Evolutionary conservation across 139 green algal genomes (phyloP), one percentile per base, ranked within the genome.

Genomic region (Tetratostichococcus sp.): DNA sequence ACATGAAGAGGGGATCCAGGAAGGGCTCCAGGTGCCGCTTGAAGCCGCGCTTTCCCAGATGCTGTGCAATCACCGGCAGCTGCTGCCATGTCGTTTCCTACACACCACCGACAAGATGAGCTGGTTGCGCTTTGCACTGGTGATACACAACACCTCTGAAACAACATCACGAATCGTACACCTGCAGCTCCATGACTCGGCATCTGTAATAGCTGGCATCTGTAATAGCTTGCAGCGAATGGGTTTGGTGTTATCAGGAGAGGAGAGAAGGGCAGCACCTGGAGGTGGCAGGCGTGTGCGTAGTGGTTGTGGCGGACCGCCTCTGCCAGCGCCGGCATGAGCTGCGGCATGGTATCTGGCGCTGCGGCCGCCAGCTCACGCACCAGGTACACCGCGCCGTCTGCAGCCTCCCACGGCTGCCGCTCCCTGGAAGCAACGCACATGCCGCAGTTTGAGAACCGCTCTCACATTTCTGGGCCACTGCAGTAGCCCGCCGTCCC

Each of bases 381-480:
- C 35, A 98, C 67, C 74, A 97, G 81, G 79, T 93, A 90, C 8
- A 97, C 73, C 1, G 86, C 91, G 0, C 94, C 94, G 66, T 98
- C 94, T 0, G 87, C 90, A 1, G 90, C 90, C 84, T 98, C 94
- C 94, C 94, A 98, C 0, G 91, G 86, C 83, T 97, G 84, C 62
- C 88, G 89, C 1, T 82, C 82, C 74, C 88, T 89, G 82, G 33
- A 72, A 14, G 8, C 8, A 50, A 14, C 39, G 8, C 39, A 8
- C 39, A n/a, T n/a, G n/a, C n/a, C n/a, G n/a, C n/a, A n/a, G n/a
- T n/a, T n/a, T n/a, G n/a, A n/a, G n/a, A n/a, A n/a, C n/a, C n/a
- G n/a, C n/a, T n/a, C n/a, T n/a, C n/a, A n/a, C n/a, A n/a, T n/a
- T n/a, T n/a, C n/a, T n/a, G n/a, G n/a, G n/a, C n/a, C n/a, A n/a